Evolutionary conservation across 768 basidiomycete genomes (phyloP).

Genomic region (Tulasnella sp.): DNA sequence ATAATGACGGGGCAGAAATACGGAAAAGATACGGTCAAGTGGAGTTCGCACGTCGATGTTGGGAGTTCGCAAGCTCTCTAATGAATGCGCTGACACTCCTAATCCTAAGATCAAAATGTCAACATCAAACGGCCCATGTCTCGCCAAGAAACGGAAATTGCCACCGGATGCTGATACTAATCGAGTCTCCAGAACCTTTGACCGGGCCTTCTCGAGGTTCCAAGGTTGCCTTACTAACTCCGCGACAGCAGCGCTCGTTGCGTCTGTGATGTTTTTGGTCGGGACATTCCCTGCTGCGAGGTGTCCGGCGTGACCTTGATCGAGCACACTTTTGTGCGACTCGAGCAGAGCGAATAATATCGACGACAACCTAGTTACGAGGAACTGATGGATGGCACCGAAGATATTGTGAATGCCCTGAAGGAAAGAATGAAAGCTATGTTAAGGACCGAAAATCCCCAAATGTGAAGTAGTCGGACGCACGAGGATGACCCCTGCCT

Average conservation of each 20-base stretch:
- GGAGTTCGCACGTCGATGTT: no score
- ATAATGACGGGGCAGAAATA: no score
- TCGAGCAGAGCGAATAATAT: constrained; percentile 85
- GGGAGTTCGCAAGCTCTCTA: no score
- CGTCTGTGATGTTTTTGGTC: constrained; percentile 14
- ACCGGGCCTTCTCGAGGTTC: constrained; percentile 8
- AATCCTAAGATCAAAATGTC: constrained; percentile 9
- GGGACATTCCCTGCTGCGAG: constrained; percentile 20
- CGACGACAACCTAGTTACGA: constrained; percentile 57
- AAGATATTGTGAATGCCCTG: constrained; percentile 96
- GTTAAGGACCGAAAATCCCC: no score
- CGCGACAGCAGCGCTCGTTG: background rate
- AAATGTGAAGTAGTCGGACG: constrained; percentile 33
- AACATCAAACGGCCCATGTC: background rate
- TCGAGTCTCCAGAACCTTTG: constrained; percentile 28
- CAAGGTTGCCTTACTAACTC: background rate
- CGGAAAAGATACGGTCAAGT: no score
- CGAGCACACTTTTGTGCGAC: constrained; percentile 39
- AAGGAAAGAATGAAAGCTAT: background rate
- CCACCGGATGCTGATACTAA: constrained; percentile 31
- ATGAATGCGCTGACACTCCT: constrained; percentile 29
- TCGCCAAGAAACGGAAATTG: background rate
- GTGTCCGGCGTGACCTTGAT: constrained; percentile 24
- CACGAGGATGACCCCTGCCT: constrained; percentile 85
- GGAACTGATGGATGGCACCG: constrained; percentile 86